Base-by-base conservation (phyloP, 495 filamentous ascomycete species). In the Aspergillus sclerotiicarbonarius region DNA sequence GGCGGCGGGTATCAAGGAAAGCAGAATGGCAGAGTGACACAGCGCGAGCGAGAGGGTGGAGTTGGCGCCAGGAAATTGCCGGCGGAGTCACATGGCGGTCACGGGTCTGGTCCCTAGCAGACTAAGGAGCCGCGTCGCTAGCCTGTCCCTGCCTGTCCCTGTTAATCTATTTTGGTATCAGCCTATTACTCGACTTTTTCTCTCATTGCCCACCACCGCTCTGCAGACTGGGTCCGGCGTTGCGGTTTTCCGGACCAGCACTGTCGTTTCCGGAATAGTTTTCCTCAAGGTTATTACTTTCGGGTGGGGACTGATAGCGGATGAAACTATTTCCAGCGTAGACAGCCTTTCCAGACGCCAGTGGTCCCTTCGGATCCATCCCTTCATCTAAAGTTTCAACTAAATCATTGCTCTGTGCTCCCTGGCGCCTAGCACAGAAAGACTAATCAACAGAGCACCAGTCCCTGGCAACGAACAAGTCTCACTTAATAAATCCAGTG, bases 21-120 rank as follows among this genome's bases (percentile, higher is more conserved):
- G 44, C 2, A 53, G 32, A 30, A 31, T 41, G 25, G 25, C 12
- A 41, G 1, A 33, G 16, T 29, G 15, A 37, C 21, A 35, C n/a
- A 33, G n/a, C 35, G 32, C n/a, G n/a, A n/a, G n/a, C n/a, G n/a
- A n/a, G n/a, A n/a, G n/a, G 29, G 4, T 31, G 25, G 25, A 25
- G 25, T 25, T 25, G 25, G 25, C 8, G 6, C 8, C 48, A 35
- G 56, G 13, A 47, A 47, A 45, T 29, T 32, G 25, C 48, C 48
- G 52, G 43, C 52, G 52, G 39, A 51, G 50, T 39, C 56, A 52
- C 56, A 52, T 58, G 56, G 56, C 49, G 56, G 56, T 58, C 49
- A 58, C 56, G 56, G 56, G 56, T 53, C 54, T 52, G 48, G 37
- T 41, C 37, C 37, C 37, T 37, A 33, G 31, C 10, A 53, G 32